Evolutionary conservation across 106 monocot species (phyloP).

Genomic region (Iris macrosiphon): DNA sequence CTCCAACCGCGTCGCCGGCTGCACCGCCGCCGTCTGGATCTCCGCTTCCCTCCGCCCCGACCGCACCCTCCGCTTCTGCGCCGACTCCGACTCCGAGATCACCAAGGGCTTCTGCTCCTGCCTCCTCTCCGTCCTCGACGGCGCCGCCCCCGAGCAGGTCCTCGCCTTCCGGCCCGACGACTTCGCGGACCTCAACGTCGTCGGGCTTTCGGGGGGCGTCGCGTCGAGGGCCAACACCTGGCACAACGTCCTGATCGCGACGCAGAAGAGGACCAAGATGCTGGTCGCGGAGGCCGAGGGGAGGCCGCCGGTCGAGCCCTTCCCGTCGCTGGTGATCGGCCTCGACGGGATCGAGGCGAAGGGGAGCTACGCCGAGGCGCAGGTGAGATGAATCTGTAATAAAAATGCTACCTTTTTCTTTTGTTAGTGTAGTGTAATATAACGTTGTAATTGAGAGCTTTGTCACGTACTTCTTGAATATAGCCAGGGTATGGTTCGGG

Average conservation of each 20-base stretch:
- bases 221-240: constrained; percentile 82
- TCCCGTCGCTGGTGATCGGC: constrained; percentile 74
- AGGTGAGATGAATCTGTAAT: constrained; percentile 81
- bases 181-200: constrained; percentile 54
- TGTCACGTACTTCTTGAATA: no score
- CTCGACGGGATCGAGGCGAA: constrained; percentile 49
- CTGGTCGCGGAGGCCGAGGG: constrained; percentile 58
- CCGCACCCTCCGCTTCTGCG: constrained; percentile 60
- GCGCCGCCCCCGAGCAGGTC: constrained; percentile 76
- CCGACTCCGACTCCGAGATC: constrained; percentile 93
- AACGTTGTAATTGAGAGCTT: no score
- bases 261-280: constrained; percentile 88
- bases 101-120: constrained; percentile 85
- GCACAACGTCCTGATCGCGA: constrained; percentile 81
- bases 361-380: constrained; percentile 94
- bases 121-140: constrained; percentile 60
- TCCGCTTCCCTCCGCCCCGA: constrained; percentile 26
- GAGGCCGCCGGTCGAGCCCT: constrained; percentile 33
- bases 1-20: constrained; percentile 86
- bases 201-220: constrained; percentile 32
- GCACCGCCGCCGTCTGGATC: constrained; percentile 89
- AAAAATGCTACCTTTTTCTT: not conserved
- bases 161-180: constrained; percentile 56
- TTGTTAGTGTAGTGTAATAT: no score
- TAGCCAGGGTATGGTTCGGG: no score